phyloP scores from a whole-genome alignment of 768 basidiomycete genomes.

The Epithele typhae region DNA sequence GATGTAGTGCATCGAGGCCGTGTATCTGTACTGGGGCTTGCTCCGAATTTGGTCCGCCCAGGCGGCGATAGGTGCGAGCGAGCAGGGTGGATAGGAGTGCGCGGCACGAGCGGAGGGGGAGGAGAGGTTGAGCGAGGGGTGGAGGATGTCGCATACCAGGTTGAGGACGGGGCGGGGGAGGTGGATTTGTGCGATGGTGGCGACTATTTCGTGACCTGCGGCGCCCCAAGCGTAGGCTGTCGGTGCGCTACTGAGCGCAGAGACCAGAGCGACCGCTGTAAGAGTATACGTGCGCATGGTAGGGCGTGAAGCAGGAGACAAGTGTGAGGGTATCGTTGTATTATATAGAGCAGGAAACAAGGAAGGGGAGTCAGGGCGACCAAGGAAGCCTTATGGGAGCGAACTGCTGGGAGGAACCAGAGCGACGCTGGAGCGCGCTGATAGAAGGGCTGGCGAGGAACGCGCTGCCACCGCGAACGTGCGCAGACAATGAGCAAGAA shows the following conservation, averaged over 20 bases:
- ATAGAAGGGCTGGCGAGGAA: too few species aligned
- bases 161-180: constrained; percentile 69
- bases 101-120: not conserved
- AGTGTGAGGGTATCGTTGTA: not conserved
- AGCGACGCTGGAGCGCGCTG: not conserved
- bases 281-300: constrained; percentile 16
- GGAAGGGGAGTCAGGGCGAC: not conserved
- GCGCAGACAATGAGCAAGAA: not conserved
- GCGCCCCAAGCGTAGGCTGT: constrained; percentile 35
- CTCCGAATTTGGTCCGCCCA: constrained; percentile 81
- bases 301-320: not conserved
- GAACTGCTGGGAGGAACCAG: not conserved
- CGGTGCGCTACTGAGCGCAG: constrained; percentile 9
- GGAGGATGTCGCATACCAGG: constrained; percentile 68
- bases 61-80: constrained; percentile 76
- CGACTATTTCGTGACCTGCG: constrained; percentile 85
- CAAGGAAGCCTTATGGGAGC: not conserved
- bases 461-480: not conserved
- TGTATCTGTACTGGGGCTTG: constrained; percentile 54
- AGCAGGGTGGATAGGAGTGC: constrained; percentile 48
- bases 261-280: constrained; percentile 8
- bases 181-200: constrained; percentile 92
- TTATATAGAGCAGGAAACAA: not conserved
- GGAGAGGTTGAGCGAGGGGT: constrained; percentile 25
- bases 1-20: constrained; percentile 71